phyloP scores from a whole-genome alignment of 2,329 filamentous ascomycete species.

The Clathrospora elynae region DNA sequence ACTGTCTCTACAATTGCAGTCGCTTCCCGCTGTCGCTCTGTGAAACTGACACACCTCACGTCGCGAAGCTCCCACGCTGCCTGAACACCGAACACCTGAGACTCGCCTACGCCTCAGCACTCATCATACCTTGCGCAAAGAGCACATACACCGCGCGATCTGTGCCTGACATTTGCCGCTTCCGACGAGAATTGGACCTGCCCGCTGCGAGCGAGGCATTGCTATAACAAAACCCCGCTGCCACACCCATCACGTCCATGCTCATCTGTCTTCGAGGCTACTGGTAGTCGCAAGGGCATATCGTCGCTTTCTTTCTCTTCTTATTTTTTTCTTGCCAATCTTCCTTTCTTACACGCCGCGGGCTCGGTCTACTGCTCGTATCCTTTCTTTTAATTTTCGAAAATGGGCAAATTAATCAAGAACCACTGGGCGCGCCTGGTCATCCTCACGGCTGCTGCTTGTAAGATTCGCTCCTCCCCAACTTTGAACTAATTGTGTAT shows the following conservation, averaged over 20 bases:
- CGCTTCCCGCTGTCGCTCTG: conserved; percentile 32
- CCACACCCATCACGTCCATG: conserved; percentile 33
- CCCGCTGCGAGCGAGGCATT: conserved; percentile 18
- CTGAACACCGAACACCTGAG: conserved; percentile 43
- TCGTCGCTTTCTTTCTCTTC: conserved; percentile 14
- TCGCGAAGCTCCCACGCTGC: conserved; percentile 39
- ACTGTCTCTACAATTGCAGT: conserved; percentile 41
- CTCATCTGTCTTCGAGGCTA: conserved; percentile 42
- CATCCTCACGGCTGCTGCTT: conserved; percentile 79
- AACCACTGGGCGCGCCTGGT: conserved; percentile 98
- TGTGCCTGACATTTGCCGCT: conserved; percentile 35
- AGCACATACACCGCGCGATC: conserved; percentile 6
- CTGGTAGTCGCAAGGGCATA: conserved; percentile 44
- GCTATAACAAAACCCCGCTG: conserved; percentile 45
- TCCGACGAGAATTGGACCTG: conserved; percentile 20
- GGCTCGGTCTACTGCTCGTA: conserved; percentile 38
- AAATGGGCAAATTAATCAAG: conserved; percentile 98
- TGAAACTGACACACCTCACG: conserved; percentile 43
- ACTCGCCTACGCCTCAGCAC: conserved; percentile 41
- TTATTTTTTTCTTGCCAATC: conserved; percentile 8
- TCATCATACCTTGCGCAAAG: conserved; percentile 18
- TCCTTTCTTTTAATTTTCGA: conserved; percentile 36
- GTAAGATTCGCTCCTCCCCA: conserved; percentile 56
- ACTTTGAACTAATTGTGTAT: not conserved
- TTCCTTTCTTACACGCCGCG: conserved; percentile 30